Conservation (phyloP, 345 rosid species). For the Gossypioides kirkii region DNA sequence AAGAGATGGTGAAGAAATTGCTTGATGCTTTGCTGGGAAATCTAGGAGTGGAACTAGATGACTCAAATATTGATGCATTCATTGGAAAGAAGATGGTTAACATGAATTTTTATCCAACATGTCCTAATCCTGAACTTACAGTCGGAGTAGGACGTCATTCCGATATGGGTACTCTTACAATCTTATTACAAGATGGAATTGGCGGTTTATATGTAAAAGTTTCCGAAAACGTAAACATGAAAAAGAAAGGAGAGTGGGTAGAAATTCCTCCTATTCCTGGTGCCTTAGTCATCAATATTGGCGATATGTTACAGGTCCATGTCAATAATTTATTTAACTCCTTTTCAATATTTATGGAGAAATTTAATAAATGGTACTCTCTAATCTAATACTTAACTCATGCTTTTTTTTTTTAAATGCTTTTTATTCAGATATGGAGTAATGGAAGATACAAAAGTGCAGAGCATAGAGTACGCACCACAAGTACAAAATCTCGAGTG, state of each 20-base stretch:
- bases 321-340: background rate
- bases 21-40: conserved; percentile 33
- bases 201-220: conserved; percentile 54
- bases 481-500: background rate
- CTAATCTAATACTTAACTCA: background rate
- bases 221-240: conserved; percentile 7
- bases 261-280: conserved; percentile 37
- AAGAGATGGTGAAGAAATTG: conserved; percentile 35
- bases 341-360: background rate
- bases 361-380: background rate
- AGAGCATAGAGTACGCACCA: background rate
- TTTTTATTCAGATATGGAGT: background rate
- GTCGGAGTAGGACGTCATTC: conserved; percentile 60
- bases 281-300: conserved; percentile 38
- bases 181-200: conserved; percentile 53
- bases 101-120: conserved; percentile 56
- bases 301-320: conserved; percentile 35
- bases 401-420: background rate
- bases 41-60: conserved; percentile 36
- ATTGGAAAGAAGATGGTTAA: conserved; percentile 43
- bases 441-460: conserved; percentile 8
- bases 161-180: conserved; percentile 47
- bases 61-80: conserved; percentile 32
- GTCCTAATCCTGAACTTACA: conserved; percentile 54
- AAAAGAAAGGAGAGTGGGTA: conserved; percentile 24